phyloP scores from a whole-genome alignment of 2,329 filamentous ascomycete species.

The Penicillium sp. region DNA sequence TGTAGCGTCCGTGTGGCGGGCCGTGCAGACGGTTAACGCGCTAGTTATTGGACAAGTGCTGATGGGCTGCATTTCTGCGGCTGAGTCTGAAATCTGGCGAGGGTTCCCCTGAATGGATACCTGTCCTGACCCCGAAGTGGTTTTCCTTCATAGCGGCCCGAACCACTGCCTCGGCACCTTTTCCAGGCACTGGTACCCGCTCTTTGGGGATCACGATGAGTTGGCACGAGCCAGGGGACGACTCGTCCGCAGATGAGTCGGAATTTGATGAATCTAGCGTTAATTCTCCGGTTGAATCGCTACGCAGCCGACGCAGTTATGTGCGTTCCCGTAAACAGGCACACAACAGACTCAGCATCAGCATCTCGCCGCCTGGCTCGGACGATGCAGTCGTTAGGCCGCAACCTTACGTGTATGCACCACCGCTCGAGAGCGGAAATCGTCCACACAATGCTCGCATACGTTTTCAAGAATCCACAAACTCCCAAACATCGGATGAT shows the following conservation, averaged over 20 bases:
- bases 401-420: no score
- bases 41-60: background rate
- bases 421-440: background rate
- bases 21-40: background rate
- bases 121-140: background rate
- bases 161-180: background rate
- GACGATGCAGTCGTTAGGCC: background rate
- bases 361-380: background rate
- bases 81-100: background rate
- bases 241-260: background rate
- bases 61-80: background rate
- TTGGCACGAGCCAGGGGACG: background rate
- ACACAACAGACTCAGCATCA: background rate
- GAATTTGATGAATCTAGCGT: background rate
- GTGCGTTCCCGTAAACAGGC: background rate
- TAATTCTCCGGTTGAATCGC: background rate
- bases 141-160: background rate
- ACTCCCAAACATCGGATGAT: background rate
- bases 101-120: background rate
- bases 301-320: background rate
- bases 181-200: background rate
- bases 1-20: background rate
- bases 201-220: background rate
- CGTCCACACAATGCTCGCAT: background rate
- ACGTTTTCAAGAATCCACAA: background rate